These are phyloP conservation scores for Populus hybrid DNA, from an alignment of 441 rosid species.

Conservation along the genomic window DNA sequence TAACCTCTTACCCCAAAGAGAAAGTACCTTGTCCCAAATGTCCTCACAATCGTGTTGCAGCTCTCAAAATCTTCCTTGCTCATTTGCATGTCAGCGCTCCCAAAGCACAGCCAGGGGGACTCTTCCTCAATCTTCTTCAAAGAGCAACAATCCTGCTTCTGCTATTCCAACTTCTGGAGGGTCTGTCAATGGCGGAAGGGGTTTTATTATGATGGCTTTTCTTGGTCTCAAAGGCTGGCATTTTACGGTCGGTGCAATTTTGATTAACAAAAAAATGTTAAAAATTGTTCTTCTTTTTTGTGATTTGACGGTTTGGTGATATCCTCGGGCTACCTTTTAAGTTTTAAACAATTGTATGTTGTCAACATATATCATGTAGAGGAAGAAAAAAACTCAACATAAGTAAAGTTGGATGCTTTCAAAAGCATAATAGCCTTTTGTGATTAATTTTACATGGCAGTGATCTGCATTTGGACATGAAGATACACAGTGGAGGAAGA, in stretches of 20 bases:
- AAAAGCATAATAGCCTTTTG: background rate
- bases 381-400: too few species aligned
- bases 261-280: background rate
- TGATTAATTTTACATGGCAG: background rate
- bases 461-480: background rate
- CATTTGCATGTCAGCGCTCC: too few species aligned
- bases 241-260: background rate
- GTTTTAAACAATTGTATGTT: background rate
- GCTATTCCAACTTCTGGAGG: background rate
- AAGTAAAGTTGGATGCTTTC: background rate
- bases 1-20: conserved; percentile 47
- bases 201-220: background rate
- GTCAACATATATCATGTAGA: background rate
- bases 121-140: background rate
- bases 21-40: conserved; percentile 60
- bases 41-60: conserved; percentile 51
- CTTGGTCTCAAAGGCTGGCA: background rate
- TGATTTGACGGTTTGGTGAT: too few species aligned
- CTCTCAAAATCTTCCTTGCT: conserved; percentile 33
- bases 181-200: background rate
- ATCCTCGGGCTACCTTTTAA: too few species aligned
- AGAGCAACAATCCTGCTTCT: background rate
- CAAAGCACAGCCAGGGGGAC: too few species aligned
- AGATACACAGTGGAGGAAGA: background rate
- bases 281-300: too few species aligned